A percentile compares a stretch with the other conserved stretches of the same genome.
These are phyloP conservation scores for Yamadazyma sp. DNA, from an alignment of 1,139 yeast genomes.

Conservation along the genomic window DNA sequence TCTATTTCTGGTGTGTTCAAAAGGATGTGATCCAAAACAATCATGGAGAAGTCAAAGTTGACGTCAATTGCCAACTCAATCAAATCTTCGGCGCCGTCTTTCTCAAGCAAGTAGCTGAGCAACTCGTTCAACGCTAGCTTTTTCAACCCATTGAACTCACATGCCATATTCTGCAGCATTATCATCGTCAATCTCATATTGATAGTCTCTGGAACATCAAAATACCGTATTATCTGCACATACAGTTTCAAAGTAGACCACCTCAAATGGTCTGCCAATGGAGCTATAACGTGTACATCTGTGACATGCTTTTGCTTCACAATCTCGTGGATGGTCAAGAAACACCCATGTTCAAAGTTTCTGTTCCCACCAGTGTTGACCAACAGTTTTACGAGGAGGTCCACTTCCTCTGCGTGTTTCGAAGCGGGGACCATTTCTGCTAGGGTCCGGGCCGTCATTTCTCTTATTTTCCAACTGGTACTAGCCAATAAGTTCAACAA, in stretches of 20 bases:
- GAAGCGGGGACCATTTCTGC: conserved; percentile 29
- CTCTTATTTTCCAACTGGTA: conserved; percentile 78
- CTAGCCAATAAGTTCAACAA: conserved; percentile 49
- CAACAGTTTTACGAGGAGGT: neutral
- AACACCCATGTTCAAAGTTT: conserved; percentile 58
- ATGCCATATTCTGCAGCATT: conserved; percentile 5
- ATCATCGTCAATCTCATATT: conserved; percentile 3
- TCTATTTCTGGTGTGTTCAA: neutral
- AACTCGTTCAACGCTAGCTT: conserved; percentile 11
- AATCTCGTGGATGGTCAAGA: conserved; percentile 24
- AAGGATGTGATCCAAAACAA: conserved; percentile 5
- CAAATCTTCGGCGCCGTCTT: conserved; percentile 4
- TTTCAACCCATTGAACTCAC: conserved; percentile 11
- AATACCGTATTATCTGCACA: conserved; percentile 7
- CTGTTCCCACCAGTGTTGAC: conserved; percentile 1
- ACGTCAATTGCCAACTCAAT: conserved; percentile 3
- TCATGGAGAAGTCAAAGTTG: conserved; percentile 5
- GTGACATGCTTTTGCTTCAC: neutral
- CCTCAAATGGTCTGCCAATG: conserved; percentile 3
- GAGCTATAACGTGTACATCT: too few relatives aligned
- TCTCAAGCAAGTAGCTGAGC: conserved; percentile 7
- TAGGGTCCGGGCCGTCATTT: conserved; percentile 75
- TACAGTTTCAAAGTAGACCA: conserved; percentile 14
- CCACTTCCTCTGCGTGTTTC: neutral
- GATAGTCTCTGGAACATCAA: neutral